Percentiles rank a stretch among this genome's conserved stretches.
phyloP scores from a whole-genome alignment of 2,329 filamentous ascomycete species.

The Teratosphaeria pseudoeucalypti region DNA sequence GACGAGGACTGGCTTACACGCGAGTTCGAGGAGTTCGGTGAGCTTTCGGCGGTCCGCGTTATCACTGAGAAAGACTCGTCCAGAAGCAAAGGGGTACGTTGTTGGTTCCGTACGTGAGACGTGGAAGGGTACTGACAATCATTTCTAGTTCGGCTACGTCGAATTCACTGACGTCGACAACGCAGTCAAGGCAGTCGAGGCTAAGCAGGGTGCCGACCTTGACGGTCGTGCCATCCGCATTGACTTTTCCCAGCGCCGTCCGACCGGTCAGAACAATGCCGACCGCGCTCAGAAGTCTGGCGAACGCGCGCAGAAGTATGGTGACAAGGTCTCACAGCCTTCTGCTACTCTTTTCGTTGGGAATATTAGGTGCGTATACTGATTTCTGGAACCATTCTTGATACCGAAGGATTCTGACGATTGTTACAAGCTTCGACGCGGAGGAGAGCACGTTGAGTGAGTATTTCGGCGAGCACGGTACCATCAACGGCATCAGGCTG shows the following conservation, averaged over 20 bases:
- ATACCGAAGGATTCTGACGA: too few species aligned
- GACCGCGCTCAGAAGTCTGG: slow-evolving; percentile 60
- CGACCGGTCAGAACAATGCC: not conserved
- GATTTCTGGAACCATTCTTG: too few species aligned
- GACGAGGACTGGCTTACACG: slow-evolving; percentile 72
- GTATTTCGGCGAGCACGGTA: slow-evolving; percentile 61
- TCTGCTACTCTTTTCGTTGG: slow-evolving; percentile 85
- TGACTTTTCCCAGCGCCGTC: slow-evolving; percentile 50
- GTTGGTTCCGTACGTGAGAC: too few species aligned
- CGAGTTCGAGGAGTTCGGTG: slow-evolving; percentile 72
- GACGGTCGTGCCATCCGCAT: slow-evolving; percentile 68
- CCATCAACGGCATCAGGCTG: slow-evolving; percentile 69
- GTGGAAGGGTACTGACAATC: too few species aligned
- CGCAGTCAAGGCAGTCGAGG: slow-evolving; percentile 61
- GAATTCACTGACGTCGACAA: slow-evolving; percentile 63
- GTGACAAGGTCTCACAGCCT: slow-evolving; percentile 67
- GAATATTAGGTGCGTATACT: slow-evolving; percentile 47
- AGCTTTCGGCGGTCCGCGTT: slow-evolving; percentile 62
- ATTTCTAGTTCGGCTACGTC: slow-evolving; percentile 64
- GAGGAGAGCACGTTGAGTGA: slow-evolving; percentile 65
- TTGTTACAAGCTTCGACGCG: slow-evolving; percentile 65
- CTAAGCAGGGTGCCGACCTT: slow-evolving; percentile 63
- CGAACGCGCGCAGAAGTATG: slow-evolving; percentile 57
- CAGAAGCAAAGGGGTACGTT: slow-evolving; percentile 55
- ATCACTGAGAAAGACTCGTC: slow-evolving; percentile 61